Conservation (phyloP, 768 basidiomycete genomes). For the Boletus vinaceobasis region DNA sequence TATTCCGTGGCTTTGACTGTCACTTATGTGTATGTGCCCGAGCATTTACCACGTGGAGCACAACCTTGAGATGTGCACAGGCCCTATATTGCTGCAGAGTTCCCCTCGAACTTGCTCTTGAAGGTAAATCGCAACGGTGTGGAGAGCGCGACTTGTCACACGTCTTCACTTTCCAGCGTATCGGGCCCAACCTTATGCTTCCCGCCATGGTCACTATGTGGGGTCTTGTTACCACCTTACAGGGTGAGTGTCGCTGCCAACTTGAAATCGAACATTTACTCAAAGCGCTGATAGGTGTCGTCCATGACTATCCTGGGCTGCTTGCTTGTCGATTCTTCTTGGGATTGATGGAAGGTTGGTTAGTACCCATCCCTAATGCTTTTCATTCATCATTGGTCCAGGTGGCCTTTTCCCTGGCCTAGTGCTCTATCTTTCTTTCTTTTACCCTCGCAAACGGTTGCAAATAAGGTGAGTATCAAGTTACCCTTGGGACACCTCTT, state of each 20-base stretch:
- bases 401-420: constrained; percentile 59
- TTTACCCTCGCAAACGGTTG: constrained; percentile 32
- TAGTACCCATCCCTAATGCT: not conserved
- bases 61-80: constrained; percentile 13
- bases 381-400: constrained; percentile 18
- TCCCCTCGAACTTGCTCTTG: constrained; percentile 59
- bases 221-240: constrained; percentile 63
- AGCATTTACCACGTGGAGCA: no score
- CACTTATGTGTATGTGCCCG: constrained; percentile 21
- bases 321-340: constrained; percentile 45
- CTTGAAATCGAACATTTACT: not conserved
- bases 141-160: not conserved
- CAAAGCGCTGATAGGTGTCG: constrained; percentile 34
- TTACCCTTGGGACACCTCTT: not conserved
- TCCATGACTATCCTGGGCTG: constrained; percentile 50
- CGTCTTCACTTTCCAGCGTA: constrained; percentile 18
- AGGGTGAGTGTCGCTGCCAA: constrained; percentile 41
- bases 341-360: constrained; percentile 56
- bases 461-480: constrained; percentile 19
- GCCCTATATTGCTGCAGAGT: constrained; percentile 56
- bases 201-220: constrained; percentile 62
- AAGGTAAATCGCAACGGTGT: constrained; percentile 30
- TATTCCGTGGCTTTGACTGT: constrained; percentile 35
- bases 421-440: constrained; percentile 54
- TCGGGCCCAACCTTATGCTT: constrained; percentile 57